Evolutionary conservation across 306 rosid genomes (phyloP).

Genomic region (Fragaria vesca): DNA sequence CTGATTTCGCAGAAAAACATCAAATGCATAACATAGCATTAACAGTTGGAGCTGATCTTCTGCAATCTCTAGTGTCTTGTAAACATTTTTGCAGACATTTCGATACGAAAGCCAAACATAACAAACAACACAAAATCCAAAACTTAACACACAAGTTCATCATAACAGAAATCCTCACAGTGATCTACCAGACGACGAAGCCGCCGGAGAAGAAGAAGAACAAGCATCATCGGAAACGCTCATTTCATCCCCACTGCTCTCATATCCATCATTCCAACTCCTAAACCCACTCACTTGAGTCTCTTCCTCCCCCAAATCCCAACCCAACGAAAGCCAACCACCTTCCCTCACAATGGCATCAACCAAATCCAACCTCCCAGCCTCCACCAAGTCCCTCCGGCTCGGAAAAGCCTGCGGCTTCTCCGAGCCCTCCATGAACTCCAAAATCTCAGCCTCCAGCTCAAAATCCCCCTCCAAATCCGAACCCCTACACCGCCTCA

Average conservation of each 20-base stretch:
- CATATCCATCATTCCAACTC: not conserved
- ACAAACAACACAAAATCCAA: not conserved
- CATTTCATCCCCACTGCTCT: conserved; percentile 22
- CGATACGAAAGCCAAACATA: not conserved
- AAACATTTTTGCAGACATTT: conserved; percentile 6
- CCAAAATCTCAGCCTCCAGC: conserved; percentile 70
- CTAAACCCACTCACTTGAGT: not conserved
- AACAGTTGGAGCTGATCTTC: too few relatives aligned
- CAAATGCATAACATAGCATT: not conserved
- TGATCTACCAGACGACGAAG: conserved; percentile 42
- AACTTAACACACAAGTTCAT: conserved; percentile 10
- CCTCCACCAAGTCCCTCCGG: conserved; percentile 60
- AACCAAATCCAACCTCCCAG: conserved; percentile 80
- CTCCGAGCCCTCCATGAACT: conserved; percentile 71
- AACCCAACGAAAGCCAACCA: conserved; percentile 89
- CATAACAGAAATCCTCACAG: conserved; percentile 55
- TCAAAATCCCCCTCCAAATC: conserved; percentile 47
- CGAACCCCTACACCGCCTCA: conserved; percentile 50
- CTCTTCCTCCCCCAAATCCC: conserved; percentile 52
- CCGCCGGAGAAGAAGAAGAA: conserved; percentile 28
- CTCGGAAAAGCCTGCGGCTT: conserved; percentile 70
- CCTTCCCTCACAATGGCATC: conserved; percentile 63
- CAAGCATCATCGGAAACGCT: conserved; percentile 13
- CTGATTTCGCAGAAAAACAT: not conserved
- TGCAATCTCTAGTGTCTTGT: not conserved